Conservation (phyloP, 768 basidiomycete genomes). For the Jaapia argillacea region DNA sequence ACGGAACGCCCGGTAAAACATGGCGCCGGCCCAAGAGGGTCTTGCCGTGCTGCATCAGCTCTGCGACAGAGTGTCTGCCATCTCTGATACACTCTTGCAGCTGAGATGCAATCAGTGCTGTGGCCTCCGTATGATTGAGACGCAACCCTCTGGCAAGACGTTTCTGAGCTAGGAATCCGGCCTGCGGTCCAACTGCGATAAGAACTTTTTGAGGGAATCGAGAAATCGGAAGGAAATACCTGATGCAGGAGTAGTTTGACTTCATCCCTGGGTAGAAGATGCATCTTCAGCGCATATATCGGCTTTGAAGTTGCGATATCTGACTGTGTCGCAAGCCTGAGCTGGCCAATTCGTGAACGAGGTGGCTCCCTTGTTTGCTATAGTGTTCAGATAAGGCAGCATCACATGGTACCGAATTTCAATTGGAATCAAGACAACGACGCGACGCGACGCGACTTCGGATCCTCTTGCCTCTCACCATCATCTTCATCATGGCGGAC, state of each 20-base stretch:
- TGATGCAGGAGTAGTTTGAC: constrained; percentile 72
- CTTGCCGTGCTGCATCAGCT: constrained; percentile 94
- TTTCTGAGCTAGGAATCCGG: constrained; percentile 86
- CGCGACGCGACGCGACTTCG: no score
- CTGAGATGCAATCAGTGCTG: constrained; percentile 84
- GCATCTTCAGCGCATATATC: constrained; percentile 32
- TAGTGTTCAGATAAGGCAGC: no score
- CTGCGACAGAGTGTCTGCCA: constrained; percentile 74
- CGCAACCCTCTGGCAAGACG: constrained; percentile 88
- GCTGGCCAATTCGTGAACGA: background rate
- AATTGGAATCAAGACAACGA: no score
- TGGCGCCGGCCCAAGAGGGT: constrained; percentile 79
- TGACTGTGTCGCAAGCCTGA: background rate
- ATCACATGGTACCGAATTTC: no score
- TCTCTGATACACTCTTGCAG: constrained; percentile 93
- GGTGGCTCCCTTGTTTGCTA: no score
- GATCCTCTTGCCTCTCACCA: no score
- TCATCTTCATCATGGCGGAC: no score
- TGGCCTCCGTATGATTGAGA: constrained; percentile 82
- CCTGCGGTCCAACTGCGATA: constrained; percentile 28
- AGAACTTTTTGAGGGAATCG: background rate
- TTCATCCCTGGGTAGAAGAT: constrained; percentile 63
- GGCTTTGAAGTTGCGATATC: background rate
- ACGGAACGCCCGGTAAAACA: constrained; percentile 74
- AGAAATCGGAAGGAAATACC: constrained; percentile 18